A percentile compares a stretch with the other conserved stretches of the same genome.
phyloP scores from a whole-genome alignment of 345 rosid genomes.

The Euclidium syriacum region DNA sequence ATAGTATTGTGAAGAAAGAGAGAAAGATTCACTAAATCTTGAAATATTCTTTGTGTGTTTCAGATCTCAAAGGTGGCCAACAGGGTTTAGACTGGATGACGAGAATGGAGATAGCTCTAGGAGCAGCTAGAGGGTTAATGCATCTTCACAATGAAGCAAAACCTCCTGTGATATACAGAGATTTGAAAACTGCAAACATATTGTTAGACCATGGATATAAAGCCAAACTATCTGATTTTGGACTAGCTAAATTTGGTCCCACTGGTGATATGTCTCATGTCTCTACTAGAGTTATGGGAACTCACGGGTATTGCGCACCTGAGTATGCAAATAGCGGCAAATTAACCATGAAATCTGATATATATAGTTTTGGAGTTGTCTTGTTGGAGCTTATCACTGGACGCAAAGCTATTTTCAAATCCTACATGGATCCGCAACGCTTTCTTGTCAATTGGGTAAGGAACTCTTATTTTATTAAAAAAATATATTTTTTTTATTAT shows the following conservation, averaged over 20 bases:
- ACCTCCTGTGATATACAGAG: constrained; percentile 60
- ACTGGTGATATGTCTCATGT: constrained; percentile 49
- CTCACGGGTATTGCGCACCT: constrained; percentile 73
- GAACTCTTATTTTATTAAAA: not conserved
- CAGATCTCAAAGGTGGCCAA: constrained; percentile 35
- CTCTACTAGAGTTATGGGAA: constrained; percentile 68
- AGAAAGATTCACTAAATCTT: not conserved
- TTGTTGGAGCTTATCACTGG: constrained; percentile 66
- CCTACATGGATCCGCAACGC: constrained; percentile 23
- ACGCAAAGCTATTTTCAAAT: constrained; percentile 37
- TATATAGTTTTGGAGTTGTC: constrained; percentile 69
- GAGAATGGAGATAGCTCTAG: constrained; percentile 58
- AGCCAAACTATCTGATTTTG: constrained; percentile 69
- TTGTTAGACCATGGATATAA: constrained; percentile 42
- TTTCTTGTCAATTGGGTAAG: constrained; percentile 56
- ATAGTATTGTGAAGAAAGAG: not conserved
- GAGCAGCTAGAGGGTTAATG: constrained; percentile 58
- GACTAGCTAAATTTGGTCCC: constrained; percentile 74
- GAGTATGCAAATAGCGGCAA: constrained; percentile 57
- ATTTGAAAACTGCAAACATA: constrained; percentile 59
- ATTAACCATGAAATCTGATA: constrained; percentile 52
- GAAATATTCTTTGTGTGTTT: not conserved
- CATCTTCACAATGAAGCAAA: constrained; percentile 50
- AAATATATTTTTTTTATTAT: not conserved
- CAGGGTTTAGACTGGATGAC: constrained; percentile 55